Percentiles rank a stretch among this genome's conserved stretches.
Conservation (phyloP, 2,329 filamentous ascomycete species). For the Venturia pyrina region DNA sequence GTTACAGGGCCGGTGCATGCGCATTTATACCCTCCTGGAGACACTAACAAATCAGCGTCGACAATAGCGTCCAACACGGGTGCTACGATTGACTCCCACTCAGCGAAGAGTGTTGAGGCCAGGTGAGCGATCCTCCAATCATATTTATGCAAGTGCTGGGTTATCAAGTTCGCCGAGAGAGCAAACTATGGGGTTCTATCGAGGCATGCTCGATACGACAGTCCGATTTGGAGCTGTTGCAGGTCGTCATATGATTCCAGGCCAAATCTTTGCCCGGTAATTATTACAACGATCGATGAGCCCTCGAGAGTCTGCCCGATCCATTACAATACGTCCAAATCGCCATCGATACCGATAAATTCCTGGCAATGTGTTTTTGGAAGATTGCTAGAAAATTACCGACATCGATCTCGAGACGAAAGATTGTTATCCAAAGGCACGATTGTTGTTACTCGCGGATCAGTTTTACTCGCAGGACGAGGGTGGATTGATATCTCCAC, state of each 20-base stretch:
- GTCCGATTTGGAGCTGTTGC: background rate
- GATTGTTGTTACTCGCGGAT: too few relatives aligned
- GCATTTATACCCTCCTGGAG: background rate
- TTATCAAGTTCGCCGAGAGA: too few relatives aligned
- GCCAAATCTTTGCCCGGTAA: background rate
- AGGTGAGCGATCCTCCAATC: background rate
- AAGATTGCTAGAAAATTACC: too few relatives aligned
- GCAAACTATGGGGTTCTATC: background rate
- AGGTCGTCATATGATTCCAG: background rate
- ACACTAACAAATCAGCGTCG: background rate
- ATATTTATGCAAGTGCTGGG: background rate
- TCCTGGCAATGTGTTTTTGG: too few relatives aligned
- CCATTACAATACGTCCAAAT: too few relatives aligned
- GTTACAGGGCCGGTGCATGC: background rate
- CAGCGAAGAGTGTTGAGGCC: background rate
- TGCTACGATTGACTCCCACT: background rate
- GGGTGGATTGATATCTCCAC: background rate
- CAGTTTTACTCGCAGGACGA: too few relatives aligned
- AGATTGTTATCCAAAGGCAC: too few relatives aligned
- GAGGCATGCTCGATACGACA: background rate
- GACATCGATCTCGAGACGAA: too few relatives aligned
- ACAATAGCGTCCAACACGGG: background rate
- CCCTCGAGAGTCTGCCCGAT: too few relatives aligned
- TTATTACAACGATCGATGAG: too few relatives aligned
- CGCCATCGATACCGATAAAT: too few relatives aligned